Percentiles rank a stretch among this genome's conserved stretches.
These are phyloP conservation scores for Verticillium klebahnii DNA, from an alignment of 2,329 filamentous ascomycete species.

Conservation along the genomic window DNA sequence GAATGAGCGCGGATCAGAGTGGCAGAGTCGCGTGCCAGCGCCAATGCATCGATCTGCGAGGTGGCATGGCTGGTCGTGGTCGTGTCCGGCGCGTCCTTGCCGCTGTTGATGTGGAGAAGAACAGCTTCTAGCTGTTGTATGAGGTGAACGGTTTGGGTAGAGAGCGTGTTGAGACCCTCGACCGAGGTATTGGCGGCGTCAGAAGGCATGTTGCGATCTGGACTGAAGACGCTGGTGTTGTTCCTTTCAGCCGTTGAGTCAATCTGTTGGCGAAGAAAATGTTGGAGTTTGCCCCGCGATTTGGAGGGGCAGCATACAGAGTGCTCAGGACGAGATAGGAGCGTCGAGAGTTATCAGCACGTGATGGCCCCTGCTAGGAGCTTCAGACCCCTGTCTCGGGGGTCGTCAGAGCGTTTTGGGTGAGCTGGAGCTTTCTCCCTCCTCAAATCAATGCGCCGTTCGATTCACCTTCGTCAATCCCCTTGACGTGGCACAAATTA, in stretches of 20 bases:
- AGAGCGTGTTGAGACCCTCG: constrained; percentile 31
- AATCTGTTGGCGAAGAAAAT: constrained; percentile 3
- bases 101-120: constrained; percentile 33
- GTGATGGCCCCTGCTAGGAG: constrained; percentile 8
- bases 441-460: background rate
- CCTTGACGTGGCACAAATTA: background rate
- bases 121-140: constrained; percentile 37
- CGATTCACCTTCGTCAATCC: background rate
- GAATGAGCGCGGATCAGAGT: constrained; percentile 74
- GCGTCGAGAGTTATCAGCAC: constrained; percentile 3
- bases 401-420: constrained; percentile 10
- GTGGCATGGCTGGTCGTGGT: constrained; percentile 6
- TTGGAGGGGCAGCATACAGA: constrained; percentile 11
- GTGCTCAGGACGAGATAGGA: background rate
- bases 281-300: constrained; percentile 13
- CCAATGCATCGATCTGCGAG: constrained; percentile 52
- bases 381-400: constrained; percentile 8
- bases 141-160: constrained; percentile 31
- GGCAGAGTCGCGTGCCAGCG: constrained; percentile 67
- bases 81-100: constrained; percentile 14
- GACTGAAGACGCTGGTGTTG: background rate
- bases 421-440: constrained; percentile 15
- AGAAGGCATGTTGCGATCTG: background rate
- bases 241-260: background rate
- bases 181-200: constrained; percentile 21